These are phyloP conservation scores for Dichotomopilus funicola DNA, from an alignment of 2,329 filamentous ascomycete genomes.

Conservation along the genomic window DNA sequence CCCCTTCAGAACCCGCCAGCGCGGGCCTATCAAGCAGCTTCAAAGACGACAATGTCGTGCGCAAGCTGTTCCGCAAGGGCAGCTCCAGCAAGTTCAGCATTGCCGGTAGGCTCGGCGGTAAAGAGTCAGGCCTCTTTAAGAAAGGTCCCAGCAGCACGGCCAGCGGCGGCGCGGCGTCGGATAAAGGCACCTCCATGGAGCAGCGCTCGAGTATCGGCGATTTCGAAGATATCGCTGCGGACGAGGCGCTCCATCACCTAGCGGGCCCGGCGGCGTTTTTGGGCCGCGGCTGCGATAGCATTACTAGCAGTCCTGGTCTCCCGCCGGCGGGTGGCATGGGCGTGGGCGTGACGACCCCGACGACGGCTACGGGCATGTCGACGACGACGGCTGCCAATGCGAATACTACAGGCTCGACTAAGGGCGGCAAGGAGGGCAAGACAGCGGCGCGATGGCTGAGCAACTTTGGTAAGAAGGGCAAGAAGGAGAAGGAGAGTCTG, in stretches of 20 bases:
- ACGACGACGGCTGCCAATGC: no score
- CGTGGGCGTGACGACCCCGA: no score
- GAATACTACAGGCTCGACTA: slow-evolving; percentile 2
- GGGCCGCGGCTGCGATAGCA: slow-evolving; percentile 50
- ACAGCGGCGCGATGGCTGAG: slow-evolving; percentile 39
- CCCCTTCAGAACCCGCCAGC: slow-evolving; percentile 46
- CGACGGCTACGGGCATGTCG: no score
- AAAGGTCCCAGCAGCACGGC: slow-evolving; percentile 43
- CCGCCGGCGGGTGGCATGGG: slow-evolving; percentile 37
- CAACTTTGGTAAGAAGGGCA: slow-evolving; percentile 52
- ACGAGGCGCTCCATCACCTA: slow-evolving; percentile 32
- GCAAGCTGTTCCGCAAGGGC: slow-evolving; percentile 58
- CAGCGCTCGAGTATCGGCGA: slow-evolving; percentile 51
- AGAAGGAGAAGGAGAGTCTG: slow-evolving; percentile 50
- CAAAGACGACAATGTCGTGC: slow-evolving; percentile 48
- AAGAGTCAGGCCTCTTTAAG: slow-evolving; percentile 50
- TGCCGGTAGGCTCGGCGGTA: slow-evolving; percentile 47
- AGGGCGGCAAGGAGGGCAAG: slow-evolving; percentile 34
- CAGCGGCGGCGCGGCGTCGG: slow-evolving; percentile 50
- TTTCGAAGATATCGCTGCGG: slow-evolving; percentile 42
- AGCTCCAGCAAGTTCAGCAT: slow-evolving; percentile 61
- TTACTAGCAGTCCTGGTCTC: slow-evolving; percentile 50
- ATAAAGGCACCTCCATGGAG: slow-evolving; percentile 49
- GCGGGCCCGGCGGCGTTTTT: slow-evolving; percentile 31
- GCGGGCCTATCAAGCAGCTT: slow-evolving; percentile 37